phyloP scores from a whole-genome alignment of 2,329 filamentous ascomycete genomes.

The Fusarium guadeloupense region DNA sequence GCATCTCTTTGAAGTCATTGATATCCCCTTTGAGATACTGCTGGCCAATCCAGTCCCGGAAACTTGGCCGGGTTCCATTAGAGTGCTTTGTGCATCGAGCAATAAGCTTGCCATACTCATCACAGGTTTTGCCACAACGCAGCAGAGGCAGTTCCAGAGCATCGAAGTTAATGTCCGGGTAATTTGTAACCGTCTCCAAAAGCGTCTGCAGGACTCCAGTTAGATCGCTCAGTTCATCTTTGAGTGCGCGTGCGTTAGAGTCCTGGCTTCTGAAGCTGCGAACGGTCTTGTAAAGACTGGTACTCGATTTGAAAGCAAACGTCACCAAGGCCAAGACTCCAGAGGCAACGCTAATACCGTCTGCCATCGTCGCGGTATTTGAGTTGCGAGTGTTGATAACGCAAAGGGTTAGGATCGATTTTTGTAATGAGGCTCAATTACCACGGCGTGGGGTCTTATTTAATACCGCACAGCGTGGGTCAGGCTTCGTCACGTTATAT shows the following conservation, averaged over 20 bases:
- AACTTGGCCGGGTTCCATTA: conserved; percentile 48
- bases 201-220: conserved; percentile 48
- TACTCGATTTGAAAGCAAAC: conserved; percentile 36
- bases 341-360: conserved; percentile 24
- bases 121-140: conserved; percentile 55
- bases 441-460: too few species aligned
- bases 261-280: conserved; percentile 26
- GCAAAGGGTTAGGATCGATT: too few species aligned
- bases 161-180: conserved; percentile 20
- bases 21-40: conserved; percentile 56
- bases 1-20: conserved; percentile 50
- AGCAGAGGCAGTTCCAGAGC: conserved; percentile 47
- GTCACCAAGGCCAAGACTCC: conserved; percentile 23
- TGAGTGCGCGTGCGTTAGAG: conserved; percentile 51
- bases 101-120: conserved; percentile 52
- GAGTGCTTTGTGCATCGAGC: conserved; percentile 50
- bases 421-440: too few species aligned
- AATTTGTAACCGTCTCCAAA: conserved; percentile 39
- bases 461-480: too few species aligned
- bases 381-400: too few species aligned
- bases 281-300: conserved; percentile 22
- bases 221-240: conserved; percentile 52
- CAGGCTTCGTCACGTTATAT: too few species aligned
- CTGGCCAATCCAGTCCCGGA: conserved; percentile 56
- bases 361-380: conserved; percentile 26